phyloP scores from a whole-genome alignment of 306 rosid genomes.

The Trifolium pratense region DNA sequence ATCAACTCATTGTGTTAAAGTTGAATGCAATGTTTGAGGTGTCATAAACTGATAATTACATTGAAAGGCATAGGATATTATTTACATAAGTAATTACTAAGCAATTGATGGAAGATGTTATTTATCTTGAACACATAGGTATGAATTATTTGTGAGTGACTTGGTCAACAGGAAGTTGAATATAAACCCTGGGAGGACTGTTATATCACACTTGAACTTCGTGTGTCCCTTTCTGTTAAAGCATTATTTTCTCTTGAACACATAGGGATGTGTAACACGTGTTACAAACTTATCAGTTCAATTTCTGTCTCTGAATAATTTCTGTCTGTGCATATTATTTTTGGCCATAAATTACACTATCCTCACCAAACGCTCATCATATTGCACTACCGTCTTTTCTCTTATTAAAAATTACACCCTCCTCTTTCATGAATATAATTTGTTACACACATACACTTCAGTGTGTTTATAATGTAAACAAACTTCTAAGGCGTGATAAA shows the following conservation, averaged over 20 bases:
- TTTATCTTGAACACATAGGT: background rate
- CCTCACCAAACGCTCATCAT: background rate
- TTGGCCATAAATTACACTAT: background rate
- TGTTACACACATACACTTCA: background rate
- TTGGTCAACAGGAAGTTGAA: slow-evolving; percentile 4
- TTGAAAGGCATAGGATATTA: slow-evolving; percentile 1
- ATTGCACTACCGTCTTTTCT: background rate
- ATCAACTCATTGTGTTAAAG: slow-evolving; percentile 19
- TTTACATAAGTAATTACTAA: slow-evolving; percentile 5
- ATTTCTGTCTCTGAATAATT: too few species aligned
- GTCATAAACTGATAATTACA: background rate
- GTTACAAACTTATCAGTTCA: background rate
- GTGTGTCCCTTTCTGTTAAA: background rate
- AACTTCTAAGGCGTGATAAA: background rate
- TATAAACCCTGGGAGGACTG: slow-evolving; percentile 12
- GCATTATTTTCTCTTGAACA: background rate
- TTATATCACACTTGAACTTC: background rate
- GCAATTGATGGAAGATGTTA: background rate
- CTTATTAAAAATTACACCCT: background rate
- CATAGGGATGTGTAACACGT: background rate
- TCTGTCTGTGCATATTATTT: too few species aligned
- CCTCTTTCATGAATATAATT: background rate
- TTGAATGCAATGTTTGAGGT: background rate
- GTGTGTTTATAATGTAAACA: background rate
- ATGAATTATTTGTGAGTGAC: background rate